A percentile compares a stretch with the other conserved stretches of the same genome.
Conservation (phyloP, 345 rosid genomes). For the Lepidium aucheri region DNA sequence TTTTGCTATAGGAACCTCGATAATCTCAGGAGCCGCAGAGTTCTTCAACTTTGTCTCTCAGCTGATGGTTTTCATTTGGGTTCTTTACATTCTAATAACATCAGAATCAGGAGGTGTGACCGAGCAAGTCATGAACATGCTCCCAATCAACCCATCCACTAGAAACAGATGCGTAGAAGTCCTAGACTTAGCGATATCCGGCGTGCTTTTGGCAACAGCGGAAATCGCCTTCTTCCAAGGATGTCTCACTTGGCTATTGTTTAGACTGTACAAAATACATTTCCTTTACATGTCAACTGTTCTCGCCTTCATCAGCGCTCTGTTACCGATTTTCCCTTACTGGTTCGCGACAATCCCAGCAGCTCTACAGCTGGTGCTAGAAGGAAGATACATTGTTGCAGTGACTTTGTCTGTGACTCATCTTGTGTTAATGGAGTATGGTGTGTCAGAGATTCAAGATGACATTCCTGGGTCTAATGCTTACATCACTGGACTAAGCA, state of each 20-base stretch:
- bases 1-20: conserved; percentile 55
- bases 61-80: conserved; percentile 77
- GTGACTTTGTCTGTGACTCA: conserved; percentile 53
- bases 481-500: conserved; percentile 87
- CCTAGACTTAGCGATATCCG: conserved; percentile 72
- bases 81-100: conserved; percentile 74
- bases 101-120: conserved; percentile 96
- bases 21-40: conserved; percentile 87
- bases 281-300: conserved; percentile 81
- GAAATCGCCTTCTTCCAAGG: conserved; percentile 92
- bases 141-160: conserved; percentile 59
- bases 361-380: conserved; percentile 56
- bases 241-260: conserved; percentile 91
- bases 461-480: conserved; percentile 80
- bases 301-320: conserved; percentile 67
- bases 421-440: conserved; percentile 74
- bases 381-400: conserved; percentile 66
- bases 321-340: conserved; percentile 72
- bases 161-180: conserved; percentile 77
- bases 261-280: conserved; percentile 72
- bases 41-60: conserved; percentile 84
- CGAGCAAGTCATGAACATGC: conserved; percentile 80
- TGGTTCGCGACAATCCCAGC: conserved; percentile 94
- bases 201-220: conserved; percentile 90
- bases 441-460: conserved; percentile 82